Evolutionary conservation across 1,139 yeast species (phyloP).

Genomic region (Blastobotrys serpentis): DNA sequence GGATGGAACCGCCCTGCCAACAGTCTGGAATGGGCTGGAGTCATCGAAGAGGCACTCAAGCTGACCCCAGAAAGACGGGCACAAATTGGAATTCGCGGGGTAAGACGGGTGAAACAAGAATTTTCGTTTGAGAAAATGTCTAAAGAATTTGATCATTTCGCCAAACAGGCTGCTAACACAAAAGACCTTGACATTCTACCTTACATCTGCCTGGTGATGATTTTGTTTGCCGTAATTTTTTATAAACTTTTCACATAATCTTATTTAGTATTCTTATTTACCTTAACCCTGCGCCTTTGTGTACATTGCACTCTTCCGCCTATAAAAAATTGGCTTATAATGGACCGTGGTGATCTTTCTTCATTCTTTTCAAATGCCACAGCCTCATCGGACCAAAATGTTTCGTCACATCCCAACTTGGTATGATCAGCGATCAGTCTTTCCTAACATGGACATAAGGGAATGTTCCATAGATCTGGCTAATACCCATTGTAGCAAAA

Average conservation of each 20-base stretch:
- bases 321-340: too few relatives aligned
- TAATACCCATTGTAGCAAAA: neutral
- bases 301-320: too few relatives aligned
- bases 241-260: neutral
- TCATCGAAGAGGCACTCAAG: constrained; percentile 47
- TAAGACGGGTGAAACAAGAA: constrained; percentile 47
- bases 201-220: constrained; percentile 1
- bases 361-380: neutral
- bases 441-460: neutral
- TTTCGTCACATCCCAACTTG: neutral
- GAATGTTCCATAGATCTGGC: neutral
- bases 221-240: neutral
- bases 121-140: constrained; percentile 70
- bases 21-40: constrained; percentile 61
- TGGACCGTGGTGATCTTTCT: neutral
- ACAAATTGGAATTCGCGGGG: constrained; percentile 52
- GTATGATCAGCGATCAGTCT: neutral
- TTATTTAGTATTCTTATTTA: neutral
- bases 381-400: neutral
- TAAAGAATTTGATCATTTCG: constrained; percentile 44
- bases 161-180: constrained; percentile 16
- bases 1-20: constrained; percentile 71
- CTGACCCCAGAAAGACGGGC: constrained; percentile 37
- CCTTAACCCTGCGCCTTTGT: neutral
- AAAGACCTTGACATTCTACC: neutral